Percentiles rank a stretch among this genome's conserved stretches.
Conservation (phyloP, 352 stramenopile genomes). For the Pythium aquatile region DNA sequence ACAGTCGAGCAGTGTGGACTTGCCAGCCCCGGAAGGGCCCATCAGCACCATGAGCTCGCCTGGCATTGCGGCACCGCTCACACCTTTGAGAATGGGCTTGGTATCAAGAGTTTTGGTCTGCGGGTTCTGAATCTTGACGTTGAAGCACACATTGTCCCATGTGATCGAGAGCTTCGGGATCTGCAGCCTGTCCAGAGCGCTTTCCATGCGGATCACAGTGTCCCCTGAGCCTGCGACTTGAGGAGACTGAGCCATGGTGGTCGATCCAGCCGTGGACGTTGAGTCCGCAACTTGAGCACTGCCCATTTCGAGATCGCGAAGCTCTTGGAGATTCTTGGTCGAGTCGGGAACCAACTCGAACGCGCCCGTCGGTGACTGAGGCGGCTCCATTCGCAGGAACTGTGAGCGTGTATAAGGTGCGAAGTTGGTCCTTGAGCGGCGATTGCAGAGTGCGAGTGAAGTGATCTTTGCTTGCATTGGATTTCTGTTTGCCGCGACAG, state of each 20-base stretch:
- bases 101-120: slow-evolving; percentile 29
- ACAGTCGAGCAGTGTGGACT: slow-evolving; percentile 56
- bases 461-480: background rate
- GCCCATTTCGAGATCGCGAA: slow-evolving; percentile 10
- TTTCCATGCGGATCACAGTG: slow-evolving; percentile 18
- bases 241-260: slow-evolving; percentile 2
- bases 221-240: background rate
- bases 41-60: slow-evolving; percentile 58
- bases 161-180: slow-evolving; percentile 31
- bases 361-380: slow-evolving; percentile 14
- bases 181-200: slow-evolving; percentile 16
- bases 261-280: slow-evolving; percentile 17
- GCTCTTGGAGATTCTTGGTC: slow-evolving; percentile 8
- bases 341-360: slow-evolving; percentile 25
- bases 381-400: slow-evolving; percentile 17
- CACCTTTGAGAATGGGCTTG: slow-evolving; percentile 45
- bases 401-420: background rate
- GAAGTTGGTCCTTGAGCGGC: background rate
- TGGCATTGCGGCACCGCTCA: slow-evolving; percentile 39
- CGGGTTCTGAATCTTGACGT: slow-evolving; percentile 30
- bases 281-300: slow-evolving; percentile 11
- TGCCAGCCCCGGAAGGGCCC: slow-evolving; percentile 53
- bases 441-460: background rate
- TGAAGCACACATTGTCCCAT: slow-evolving; percentile 30
- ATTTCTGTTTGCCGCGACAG: background rate